phyloP scores from a whole-genome alignment of 192 early-diverging fungal genomes.

The Spizellomyces sp. region DNA sequence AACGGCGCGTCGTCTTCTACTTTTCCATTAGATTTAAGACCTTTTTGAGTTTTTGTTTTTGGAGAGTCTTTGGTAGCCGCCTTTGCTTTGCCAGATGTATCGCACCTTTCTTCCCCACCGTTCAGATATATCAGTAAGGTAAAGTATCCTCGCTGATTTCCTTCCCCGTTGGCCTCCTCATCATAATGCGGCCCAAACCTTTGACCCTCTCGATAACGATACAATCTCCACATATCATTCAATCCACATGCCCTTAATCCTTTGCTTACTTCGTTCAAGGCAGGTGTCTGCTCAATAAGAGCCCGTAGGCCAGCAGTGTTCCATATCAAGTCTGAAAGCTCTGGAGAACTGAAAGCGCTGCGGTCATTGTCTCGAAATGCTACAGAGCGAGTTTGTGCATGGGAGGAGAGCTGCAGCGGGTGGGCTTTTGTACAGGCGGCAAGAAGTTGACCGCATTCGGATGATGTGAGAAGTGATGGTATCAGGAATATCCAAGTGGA shows the following conservation, averaged over 20 bases:
- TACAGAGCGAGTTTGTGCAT: slow-evolving; percentile 1
- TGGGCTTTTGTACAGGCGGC: background rate
- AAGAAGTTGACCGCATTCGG: background rate
- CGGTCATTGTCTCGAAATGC: slow-evolving; percentile 11
- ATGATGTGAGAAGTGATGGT: background rate
- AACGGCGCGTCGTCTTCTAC: background rate
- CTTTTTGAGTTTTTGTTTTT: background rate
- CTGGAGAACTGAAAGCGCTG: background rate
- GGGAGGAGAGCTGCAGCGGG: background rate
- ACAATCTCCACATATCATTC: slow-evolving; percentile 8
- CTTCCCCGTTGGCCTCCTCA: slow-evolving; percentile 5
- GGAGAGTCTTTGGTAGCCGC: background rate
- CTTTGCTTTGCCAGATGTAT: background rate
- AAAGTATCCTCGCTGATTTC: background rate
- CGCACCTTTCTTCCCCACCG: background rate
- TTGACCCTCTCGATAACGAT: slow-evolving; percentile 6
- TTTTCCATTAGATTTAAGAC: background rate
- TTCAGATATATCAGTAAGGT: slow-evolving; percentile 12
- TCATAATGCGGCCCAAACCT: slow-evolving; percentile 17
- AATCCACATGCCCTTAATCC: background rate
- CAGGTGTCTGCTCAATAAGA: background rate
- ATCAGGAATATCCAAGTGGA: background rate
- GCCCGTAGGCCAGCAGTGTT: background rate
- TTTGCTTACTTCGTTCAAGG: background rate
- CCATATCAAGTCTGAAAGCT: slow-evolving; percentile 9